Percentiles rank a stretch among this genome's conserved stretches.
These are phyloP conservation scores for Microsporum ferrugineum DNA, from an alignment of 2,329 filamentous ascomycete species.

Conservation along the genomic window DNA sequence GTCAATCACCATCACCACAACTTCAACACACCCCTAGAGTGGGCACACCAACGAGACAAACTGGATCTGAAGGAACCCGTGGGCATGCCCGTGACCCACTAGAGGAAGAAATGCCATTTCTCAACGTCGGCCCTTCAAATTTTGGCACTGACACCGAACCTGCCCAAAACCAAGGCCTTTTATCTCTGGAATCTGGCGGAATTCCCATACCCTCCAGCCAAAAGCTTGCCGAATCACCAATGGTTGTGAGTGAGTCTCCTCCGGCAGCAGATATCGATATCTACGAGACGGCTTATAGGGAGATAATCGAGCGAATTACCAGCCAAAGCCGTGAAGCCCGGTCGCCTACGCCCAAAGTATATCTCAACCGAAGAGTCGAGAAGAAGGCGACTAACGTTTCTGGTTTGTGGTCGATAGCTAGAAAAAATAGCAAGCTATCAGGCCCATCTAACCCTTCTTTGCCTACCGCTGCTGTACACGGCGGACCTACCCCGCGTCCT, in stretches of 20 bases:
- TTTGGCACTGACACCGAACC: constrained; percentile 28
- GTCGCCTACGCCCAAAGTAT: constrained; percentile 45
- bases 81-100: constrained; percentile 54
- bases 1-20: neutral
- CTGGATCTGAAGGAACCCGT: constrained; percentile 38
- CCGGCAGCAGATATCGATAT: constrained; percentile 74
- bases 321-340: constrained; percentile 27
- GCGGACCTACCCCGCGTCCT: neutral
- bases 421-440: neutral
- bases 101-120: constrained; percentile 55
- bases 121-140: constrained; percentile 60
- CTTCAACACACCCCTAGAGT: constrained; percentile 20
- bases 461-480: neutral
- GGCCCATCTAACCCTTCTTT: neutral
- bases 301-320: constrained; percentile 65
- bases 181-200: neutral
- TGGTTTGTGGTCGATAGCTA: neutral
- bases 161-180: constrained; percentile 5
- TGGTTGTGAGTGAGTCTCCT: constrained; percentile 56
- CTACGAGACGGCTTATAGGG: constrained; percentile 77
- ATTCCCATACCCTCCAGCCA: neutral
- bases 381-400: neutral
- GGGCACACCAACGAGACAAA: constrained; percentile 26
- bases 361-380: constrained; percentile 43
- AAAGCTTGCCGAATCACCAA: neutral